Conservation (phyloP, 257 asterid species). For the Schizonepeta tenuifolia region DNA sequence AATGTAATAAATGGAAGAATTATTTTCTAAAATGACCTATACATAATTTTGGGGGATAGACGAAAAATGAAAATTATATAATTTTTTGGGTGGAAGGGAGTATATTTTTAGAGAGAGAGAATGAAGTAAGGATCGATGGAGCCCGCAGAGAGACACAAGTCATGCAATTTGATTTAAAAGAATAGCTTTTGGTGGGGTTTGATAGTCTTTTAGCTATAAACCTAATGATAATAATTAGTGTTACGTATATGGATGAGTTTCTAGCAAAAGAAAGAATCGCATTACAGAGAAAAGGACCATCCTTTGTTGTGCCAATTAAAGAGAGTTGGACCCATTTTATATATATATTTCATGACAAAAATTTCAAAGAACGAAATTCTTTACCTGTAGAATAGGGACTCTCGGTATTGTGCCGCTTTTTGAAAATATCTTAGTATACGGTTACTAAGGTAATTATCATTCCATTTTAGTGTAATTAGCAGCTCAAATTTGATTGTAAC, state of each 20-base stretch:
- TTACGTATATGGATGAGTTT: constrained; percentile 62
- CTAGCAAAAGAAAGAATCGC: constrained; percentile 60
- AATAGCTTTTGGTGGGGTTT: constrained; percentile 46
- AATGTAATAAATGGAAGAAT: no score
- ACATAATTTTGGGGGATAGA: no score
- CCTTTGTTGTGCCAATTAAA: constrained; percentile 59
- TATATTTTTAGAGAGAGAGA: no score
- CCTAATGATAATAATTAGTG: constrained; percentile 36
- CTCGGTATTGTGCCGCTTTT: neutral
- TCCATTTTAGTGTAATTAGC: no score
- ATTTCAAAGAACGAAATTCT: constrained; percentile 31
- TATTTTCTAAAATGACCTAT: no score
- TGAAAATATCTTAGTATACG: neutral
- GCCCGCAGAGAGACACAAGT: constrained; percentile 35
- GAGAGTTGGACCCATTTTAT: constrained; percentile 52
- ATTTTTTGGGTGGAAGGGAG: no score
- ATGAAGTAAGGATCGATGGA: neutral
- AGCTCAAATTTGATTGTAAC: no score
- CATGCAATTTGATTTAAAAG: constrained; percentile 36
- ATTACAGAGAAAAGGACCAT: constrained; percentile 43
- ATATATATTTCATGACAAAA: neutral
- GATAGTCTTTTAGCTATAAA: constrained; percentile 41
- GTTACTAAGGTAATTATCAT: neutral
- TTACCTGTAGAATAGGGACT: constrained; percentile 34
- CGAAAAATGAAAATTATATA: no score